A percentile compares a stretch with the other conserved stretches of the same genome.
Conservation (phyloP, 2,329 filamentous ascomycete genomes). For the Penicillium griseofulvum region DNA sequence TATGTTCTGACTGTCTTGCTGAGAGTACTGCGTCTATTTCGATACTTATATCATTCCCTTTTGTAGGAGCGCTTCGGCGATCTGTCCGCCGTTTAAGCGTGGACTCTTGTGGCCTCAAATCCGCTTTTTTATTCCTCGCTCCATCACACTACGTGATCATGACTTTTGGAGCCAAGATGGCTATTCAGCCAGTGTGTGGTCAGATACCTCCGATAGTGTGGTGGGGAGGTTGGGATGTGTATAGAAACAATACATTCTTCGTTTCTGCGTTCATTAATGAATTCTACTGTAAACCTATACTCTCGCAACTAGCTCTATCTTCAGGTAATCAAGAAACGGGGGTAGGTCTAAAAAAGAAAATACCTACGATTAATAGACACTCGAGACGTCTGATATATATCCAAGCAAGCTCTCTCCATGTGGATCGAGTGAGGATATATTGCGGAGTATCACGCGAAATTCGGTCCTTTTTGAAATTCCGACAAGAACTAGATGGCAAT, state of each 20-base stretch:
- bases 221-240: conserved; percentile 35
- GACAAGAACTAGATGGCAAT: neutral
- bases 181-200: conserved; percentile 19
- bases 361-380: neutral
- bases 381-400: neutral
- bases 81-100: conserved; percentile 81
- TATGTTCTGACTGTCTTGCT: conserved; percentile 46
- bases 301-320: neutral
- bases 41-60: conserved; percentile 18
- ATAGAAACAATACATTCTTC: conserved; percentile 41
- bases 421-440: neutral
- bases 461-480: neutral
- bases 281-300: neutral
- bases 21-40: neutral
- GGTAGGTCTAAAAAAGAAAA: neutral
- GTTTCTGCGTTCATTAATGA: conserved; percentile 23
- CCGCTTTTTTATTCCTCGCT: conserved; percentile 33
- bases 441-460: neutral
- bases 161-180: conserved; percentile 29
- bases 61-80: conserved; percentile 97
- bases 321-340: neutral
- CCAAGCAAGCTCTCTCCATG: neutral
- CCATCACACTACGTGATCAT: conserved; percentile 31
- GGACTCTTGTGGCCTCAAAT: conserved; percentile 24
- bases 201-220: conserved; percentile 29